These are phyloP conservation scores for Primulina tabacum DNA, from an alignment of 257 asterid genomes.

Conservation along the genomic window DNA sequence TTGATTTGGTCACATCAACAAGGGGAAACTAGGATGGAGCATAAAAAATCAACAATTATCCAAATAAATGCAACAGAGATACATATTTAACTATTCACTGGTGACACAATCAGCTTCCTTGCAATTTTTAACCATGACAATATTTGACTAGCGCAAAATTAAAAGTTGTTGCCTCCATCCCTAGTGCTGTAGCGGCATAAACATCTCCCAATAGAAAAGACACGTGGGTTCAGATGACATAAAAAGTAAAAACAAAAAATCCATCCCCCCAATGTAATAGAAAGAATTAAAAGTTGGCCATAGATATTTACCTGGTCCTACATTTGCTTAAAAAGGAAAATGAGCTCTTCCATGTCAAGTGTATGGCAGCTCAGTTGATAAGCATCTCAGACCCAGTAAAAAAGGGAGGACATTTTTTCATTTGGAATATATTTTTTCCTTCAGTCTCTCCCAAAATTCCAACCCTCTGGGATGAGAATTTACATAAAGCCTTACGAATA, in stretches of 20 bases:
- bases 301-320: neutral
- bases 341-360: neutral
- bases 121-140: neutral
- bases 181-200: neutral
- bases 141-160: neutral
- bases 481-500: conserved; percentile 44
- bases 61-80: neutral
- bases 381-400: conserved; percentile 13
- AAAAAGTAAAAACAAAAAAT: too few species aligned
- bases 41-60: neutral
- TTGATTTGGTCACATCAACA: neutral
- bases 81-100: neutral
- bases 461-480: conserved; percentile 55
- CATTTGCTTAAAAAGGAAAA: neutral
- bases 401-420: conserved; percentile 4
- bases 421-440: conserved; percentile 33
- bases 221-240: too few species aligned
- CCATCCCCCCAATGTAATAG: neutral
- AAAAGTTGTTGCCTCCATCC: neutral
- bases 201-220: too few species aligned
- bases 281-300: neutral
- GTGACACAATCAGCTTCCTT: neutral
- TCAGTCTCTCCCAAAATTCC: conserved; percentile 51
- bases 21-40: neutral
- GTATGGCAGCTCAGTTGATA: conserved; percentile 3